phyloP scores from a whole-genome alignment of 345 rosid species.

The Pistacia vera region DNA sequence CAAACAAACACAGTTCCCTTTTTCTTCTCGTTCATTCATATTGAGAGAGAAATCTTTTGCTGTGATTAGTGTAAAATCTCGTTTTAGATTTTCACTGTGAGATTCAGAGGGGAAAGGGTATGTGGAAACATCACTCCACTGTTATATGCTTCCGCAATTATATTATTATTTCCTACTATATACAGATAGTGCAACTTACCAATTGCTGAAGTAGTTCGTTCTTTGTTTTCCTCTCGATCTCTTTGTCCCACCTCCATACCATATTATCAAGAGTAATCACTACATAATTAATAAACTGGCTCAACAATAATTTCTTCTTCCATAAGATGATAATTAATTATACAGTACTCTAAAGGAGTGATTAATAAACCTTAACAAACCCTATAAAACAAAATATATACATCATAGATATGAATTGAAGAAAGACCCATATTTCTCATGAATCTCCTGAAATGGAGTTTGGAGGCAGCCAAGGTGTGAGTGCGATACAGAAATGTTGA shows the following conservation, averaged over 20 bases:
- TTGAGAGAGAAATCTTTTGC: too few species aligned
- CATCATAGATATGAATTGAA: not conserved
- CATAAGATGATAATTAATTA: too few species aligned
- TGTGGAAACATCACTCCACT: too few species aligned
- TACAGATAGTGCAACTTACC: constrained; percentile 36
- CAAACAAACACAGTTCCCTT: too few species aligned
- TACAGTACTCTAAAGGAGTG: too few species aligned
- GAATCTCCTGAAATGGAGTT: constrained; percentile 61
- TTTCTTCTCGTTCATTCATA: too few species aligned
- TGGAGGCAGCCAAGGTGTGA: constrained; percentile 52
- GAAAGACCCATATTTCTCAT: constrained; percentile 37
- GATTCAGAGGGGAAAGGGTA: not conserved
- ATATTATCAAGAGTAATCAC: constrained; percentile 36
- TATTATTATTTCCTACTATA: too few species aligned
- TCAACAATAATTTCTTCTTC: too few species aligned
- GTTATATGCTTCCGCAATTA: too few species aligned
- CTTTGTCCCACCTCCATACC: constrained; percentile 75
- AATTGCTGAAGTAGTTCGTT: constrained; percentile 31
- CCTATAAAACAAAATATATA: not conserved
- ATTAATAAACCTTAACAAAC: too few species aligned
- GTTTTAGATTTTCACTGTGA: too few species aligned
- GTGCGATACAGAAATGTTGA: constrained; percentile 37
- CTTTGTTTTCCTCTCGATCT: constrained; percentile 46
- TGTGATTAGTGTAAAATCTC: too few species aligned
- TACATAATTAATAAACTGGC: not conserved